These are phyloP conservation scores for Aspergillus vadensis DNA, from an alignment of 2,329 filamentous ascomycete species.

Conservation along the genomic window DNA sequence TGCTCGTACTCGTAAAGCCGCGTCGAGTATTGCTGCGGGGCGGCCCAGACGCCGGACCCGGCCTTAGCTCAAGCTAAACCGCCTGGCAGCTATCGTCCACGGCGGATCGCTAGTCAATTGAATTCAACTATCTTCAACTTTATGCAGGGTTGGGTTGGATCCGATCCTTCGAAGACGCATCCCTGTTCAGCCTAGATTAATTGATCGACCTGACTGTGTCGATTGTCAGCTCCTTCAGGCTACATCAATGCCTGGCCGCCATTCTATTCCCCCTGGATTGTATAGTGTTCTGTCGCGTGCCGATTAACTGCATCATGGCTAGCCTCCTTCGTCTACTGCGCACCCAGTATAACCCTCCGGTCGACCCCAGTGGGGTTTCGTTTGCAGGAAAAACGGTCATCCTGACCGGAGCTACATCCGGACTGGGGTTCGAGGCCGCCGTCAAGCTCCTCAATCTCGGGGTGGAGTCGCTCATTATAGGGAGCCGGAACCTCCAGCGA, in stretches of 20 bases:
- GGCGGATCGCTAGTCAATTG: background rate
- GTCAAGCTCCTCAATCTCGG: conserved; percentile 50
- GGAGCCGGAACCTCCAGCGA: conserved; percentile 47
- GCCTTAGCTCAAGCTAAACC: conserved; percentile 8
- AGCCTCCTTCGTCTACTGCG: conserved; percentile 33
- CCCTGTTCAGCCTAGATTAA: background rate
- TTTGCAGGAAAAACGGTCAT: conserved; percentile 52
- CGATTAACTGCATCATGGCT: conserved; percentile 25
- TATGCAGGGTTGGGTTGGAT: background rate
- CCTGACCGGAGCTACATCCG: conserved; percentile 54
- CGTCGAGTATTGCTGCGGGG: conserved; percentile 12
- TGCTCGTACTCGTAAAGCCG: background rate
- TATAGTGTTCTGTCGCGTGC: background rate
- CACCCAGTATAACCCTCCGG: conserved; percentile 38
- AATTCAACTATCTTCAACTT: background rate
- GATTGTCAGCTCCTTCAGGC: background rate
- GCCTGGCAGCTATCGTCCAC: background rate
- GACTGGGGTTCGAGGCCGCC: conserved; percentile 54
- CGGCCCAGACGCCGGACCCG: conserved; percentile 16
- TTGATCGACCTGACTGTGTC: background rate
- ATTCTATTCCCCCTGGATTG: background rate
- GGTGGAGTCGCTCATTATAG: conserved; percentile 49
- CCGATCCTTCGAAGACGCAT: background rate
- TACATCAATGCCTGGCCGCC: background rate
- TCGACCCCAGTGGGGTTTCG: conserved; percentile 39